phyloP scores from a whole-genome alignment of 306 rosid genomes.

The Lotus japonicus region DNA sequence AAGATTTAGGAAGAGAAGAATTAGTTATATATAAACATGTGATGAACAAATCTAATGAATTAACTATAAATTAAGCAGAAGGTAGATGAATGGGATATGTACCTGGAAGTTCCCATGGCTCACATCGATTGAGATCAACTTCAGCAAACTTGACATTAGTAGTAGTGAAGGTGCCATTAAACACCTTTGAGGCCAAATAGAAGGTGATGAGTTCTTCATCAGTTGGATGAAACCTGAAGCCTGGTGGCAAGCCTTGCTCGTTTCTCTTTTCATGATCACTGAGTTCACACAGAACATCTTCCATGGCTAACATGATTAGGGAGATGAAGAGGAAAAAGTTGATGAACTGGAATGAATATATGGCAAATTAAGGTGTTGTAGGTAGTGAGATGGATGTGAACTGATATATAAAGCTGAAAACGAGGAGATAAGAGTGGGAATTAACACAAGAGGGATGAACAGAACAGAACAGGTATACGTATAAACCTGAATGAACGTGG shows the following conservation, averaged over 20 bases:
- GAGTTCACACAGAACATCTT: conserved; percentile 47
- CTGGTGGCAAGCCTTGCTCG: conserved; percentile 73
- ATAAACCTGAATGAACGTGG: conserved; percentile 5
- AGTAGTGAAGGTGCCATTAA: conserved; percentile 19
- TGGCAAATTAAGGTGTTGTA: too few species aligned
- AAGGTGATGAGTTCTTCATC: conserved; percentile 74
- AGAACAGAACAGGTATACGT: neutral
- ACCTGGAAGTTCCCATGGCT: conserved; percentile 93
- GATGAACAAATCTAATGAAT: too few species aligned
- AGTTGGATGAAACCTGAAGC: conserved; percentile 81
- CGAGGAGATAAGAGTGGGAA: neutral
- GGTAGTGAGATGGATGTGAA: too few species aligned
- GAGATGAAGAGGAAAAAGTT: neutral
- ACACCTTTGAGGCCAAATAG: conserved; percentile 62
- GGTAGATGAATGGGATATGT: neutral
- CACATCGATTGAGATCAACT: conserved; percentile 72
- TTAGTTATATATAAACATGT: too few species aligned
- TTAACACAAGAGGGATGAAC: too few species aligned
- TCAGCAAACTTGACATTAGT: conserved; percentile 44
- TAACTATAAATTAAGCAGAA: too few species aligned
- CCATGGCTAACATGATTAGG: conserved; percentile 34
- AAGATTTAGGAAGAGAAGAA: too few species aligned
- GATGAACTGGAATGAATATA: too few species aligned
- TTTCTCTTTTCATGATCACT: conserved; percentile 38
- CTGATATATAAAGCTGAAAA: neutral